Conservation (phyloP, 1,139 yeast genomes). For the Protomyces gravidus region DNA sequence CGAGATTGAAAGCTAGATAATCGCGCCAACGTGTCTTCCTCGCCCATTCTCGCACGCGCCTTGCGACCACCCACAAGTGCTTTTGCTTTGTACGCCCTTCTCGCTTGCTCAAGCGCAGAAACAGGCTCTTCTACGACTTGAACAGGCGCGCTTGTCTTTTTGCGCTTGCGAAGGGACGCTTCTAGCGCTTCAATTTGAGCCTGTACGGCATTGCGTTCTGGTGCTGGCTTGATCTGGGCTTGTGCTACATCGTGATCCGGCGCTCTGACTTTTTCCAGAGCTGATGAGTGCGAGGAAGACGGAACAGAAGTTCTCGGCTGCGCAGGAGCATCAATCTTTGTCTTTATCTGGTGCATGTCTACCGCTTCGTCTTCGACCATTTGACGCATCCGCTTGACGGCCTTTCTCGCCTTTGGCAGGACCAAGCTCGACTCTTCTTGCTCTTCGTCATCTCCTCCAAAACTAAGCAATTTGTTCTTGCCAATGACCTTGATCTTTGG, state of each 20-base stretch:
- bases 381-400: not conserved
- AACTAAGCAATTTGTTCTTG: constrained; percentile 37
- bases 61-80: constrained; percentile 27
- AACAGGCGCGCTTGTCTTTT: not conserved
- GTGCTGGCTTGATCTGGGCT: not conserved
- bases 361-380: not conserved
- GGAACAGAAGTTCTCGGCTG: not conserved
- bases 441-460: constrained; percentile 44
- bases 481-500: constrained; percentile 39
- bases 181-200: constrained; percentile 24
- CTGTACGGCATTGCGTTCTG: constrained; percentile 4
- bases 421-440: constrained; percentile 34
- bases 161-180: constrained; percentile 11
- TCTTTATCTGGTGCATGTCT: not conserved
- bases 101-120: constrained; percentile 33
- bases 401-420: not conserved
- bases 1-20: constrained; percentile 36
- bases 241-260: not conserved
- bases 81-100: constrained; percentile 31
- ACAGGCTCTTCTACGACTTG: constrained; percentile 8
- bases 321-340: not conserved
- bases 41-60: constrained; percentile 29
- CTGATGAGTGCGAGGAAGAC: constrained; percentile 1
- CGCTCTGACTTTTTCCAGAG: not conserved
- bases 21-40: constrained; percentile 33